Base-by-base conservation (phyloP, 2,329 filamentous ascomycete genomes). In the Pseudogymnoascus sp. region DNA sequence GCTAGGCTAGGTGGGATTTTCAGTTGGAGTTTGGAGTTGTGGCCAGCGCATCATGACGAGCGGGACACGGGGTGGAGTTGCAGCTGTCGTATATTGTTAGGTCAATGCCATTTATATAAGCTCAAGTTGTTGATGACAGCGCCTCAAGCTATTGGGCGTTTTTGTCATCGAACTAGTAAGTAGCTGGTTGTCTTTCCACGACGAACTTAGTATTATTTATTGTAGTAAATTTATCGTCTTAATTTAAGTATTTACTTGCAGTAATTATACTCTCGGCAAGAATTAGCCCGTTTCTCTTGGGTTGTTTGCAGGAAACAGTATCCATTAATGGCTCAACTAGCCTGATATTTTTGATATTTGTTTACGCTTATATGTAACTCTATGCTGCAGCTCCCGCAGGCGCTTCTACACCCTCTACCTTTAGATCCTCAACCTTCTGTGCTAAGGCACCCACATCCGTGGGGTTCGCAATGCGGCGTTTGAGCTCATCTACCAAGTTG, bases 401-500 rank as follows among this genome's bases (percentile, higher is more conserved):
- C 46, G 26, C 26, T 33, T 33, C 26, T 29, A 10, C 44, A 10
- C 3, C 23, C 44, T 29, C 15, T 26, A 74, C 71, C 37, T 66
- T 70, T 64, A 73, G 62, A 29, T 69, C 71, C 23, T 70, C 67
- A 2, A 71, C 69, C 62, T 73, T 65, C 35, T 66, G 59, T 9
- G 67, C 64, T 37, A 72, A 61, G 37, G 62, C 68, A 21, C 73
- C 74, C 6, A 71, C 64, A 46, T 74, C 67, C 10, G 68, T 70
- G 60, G 74, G 74, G 60, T 71, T 68, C 53, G 69, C 68, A 64
- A 86, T 70, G 64, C 82, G 75, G 65, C 73, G 75, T 74, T 82
- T 84, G 44, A 92, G 80, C 75, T 91, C 88, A 11, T 78, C 74
- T 2, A 86, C 83, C 71, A 93, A 76, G 63, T 86, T 80, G 33